Conservation (phyloP, 257 asterid genomes). For the Nicotiana tabacum region DNA sequence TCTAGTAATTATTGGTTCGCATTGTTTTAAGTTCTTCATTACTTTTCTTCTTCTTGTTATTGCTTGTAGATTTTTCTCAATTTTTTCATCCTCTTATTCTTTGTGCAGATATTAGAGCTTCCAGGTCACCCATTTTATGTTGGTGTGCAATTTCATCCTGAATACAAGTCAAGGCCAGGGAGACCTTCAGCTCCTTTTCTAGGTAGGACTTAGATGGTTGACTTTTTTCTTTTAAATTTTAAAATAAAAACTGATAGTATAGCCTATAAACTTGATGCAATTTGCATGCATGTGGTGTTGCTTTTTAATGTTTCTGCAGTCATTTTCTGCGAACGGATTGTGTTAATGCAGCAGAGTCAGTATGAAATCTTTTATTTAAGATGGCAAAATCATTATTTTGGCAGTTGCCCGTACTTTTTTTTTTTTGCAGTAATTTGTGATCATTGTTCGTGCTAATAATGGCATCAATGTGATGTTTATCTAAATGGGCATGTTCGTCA, state of each 20-base stretch:
- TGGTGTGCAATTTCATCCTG: constrained; percentile 20
- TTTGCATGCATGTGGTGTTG: neutral
- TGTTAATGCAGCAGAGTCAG: neutral
- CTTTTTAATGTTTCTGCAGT: neutral
- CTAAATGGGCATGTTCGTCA: too few species aligned
- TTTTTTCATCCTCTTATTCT: neutral
- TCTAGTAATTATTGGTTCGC: neutral
- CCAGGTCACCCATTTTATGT: constrained; percentile 11
- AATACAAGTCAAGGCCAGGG: constrained; percentile 19
- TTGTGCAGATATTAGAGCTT: constrained; percentile 17
- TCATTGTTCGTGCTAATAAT: neutral
- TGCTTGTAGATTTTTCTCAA: neutral
- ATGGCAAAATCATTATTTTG: neutral
- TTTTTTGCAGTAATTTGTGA: neutral
- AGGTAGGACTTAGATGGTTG: neutral
- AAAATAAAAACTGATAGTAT: neutral
- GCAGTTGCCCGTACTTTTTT: neutral
- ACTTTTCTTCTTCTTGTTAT: neutral
- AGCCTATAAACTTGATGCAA: neutral
- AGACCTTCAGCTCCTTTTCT: constrained; percentile 13
- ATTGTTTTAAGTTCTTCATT: neutral
- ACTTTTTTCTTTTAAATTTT: neutral
- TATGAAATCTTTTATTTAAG: neutral
- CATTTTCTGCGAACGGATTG: neutral
- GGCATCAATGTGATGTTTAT: neutral